Conservation (phyloP, 2,329 filamentous ascomycete species). For the Cercospora nicotianae region DNA sequence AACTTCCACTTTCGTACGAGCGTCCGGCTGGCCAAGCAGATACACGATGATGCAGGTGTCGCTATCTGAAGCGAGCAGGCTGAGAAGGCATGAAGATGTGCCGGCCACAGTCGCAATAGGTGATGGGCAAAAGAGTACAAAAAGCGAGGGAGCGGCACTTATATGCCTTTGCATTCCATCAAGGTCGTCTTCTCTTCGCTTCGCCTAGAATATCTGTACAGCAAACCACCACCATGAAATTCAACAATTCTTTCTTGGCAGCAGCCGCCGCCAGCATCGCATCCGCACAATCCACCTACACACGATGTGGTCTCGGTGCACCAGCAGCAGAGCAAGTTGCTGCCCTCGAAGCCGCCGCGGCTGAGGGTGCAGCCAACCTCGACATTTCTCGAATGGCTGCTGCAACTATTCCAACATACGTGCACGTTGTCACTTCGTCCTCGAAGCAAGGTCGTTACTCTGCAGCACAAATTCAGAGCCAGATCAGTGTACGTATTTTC, state of each 20-base stretch:
- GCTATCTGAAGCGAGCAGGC: background rate
- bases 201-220: background rate
- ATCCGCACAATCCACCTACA: background rate
- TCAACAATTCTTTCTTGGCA: constrained; percentile 7
- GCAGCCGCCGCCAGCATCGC: constrained; percentile 5
- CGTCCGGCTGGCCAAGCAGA: constrained; percentile 8
- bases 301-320: constrained; percentile 2
- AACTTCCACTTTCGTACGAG: constrained; percentile 4
- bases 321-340: constrained; percentile 4
- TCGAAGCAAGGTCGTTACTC: constrained; percentile 27
- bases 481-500: constrained; percentile 3
- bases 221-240: background rate
- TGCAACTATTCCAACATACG: constrained; percentile 30
- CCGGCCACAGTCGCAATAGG: background rate
- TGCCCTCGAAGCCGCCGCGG: constrained; percentile 6
- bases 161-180: constrained; percentile 4
- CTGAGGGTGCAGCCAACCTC: background rate
- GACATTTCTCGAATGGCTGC: background rate
- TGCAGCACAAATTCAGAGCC: constrained; percentile 13
- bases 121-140: constrained; percentile 3
- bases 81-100: background rate
- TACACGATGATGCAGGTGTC: constrained; percentile 2
- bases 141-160: constrained; percentile 1
- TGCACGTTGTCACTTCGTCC: constrained; percentile 43
- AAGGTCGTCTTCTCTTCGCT: constrained; percentile 1